Percentiles rank a stretch among this genome's conserved stretches.
phyloP scores from a whole-genome alignment of 1,139 yeast species.

The Geotrichum restrictum region DNA sequence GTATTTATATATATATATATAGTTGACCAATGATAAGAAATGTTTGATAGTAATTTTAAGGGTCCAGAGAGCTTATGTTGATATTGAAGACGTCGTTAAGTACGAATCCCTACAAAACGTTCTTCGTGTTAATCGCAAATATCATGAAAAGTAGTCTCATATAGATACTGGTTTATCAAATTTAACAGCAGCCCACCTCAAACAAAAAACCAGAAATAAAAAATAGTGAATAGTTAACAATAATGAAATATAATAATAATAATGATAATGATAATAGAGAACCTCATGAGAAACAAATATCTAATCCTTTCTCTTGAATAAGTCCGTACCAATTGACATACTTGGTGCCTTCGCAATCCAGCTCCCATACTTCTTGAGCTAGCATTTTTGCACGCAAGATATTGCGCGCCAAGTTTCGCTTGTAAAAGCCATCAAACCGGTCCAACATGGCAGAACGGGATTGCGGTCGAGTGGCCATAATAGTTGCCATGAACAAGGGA shows the following conservation, averaged over 20 bases:
- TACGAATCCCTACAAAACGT: no score
- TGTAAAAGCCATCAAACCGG: constrained; percentile 54
- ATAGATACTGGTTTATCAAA: no score
- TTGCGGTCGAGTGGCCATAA: constrained; percentile 52
- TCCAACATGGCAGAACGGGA: constrained; percentile 49
- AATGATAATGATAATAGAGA: not conserved
- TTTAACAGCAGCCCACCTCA: not conserved
- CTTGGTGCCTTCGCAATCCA: constrained; percentile 46
- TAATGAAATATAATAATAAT: not conserved
- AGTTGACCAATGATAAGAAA: not conserved
- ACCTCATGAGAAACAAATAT: constrained; percentile 62
- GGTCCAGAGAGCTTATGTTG: no score
- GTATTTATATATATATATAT: constrained; percentile 1
- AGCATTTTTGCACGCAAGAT: constrained; percentile 56
- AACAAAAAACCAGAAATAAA: not conserved
- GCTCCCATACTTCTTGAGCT: constrained; percentile 56
- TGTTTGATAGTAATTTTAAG: not conserved
- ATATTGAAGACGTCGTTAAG: no score
- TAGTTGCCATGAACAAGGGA: constrained; percentile 74
- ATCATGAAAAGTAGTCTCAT: no score
- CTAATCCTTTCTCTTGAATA: constrained; percentile 68
- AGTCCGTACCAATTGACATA: constrained; percentile 66
- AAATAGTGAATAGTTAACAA: not conserved
- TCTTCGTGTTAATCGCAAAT: no score
- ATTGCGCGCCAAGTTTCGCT: constrained; percentile 65